phyloP scores from a whole-genome alignment of 176 grass and related monocot genomes.

The Eleusine coracana region DNA sequence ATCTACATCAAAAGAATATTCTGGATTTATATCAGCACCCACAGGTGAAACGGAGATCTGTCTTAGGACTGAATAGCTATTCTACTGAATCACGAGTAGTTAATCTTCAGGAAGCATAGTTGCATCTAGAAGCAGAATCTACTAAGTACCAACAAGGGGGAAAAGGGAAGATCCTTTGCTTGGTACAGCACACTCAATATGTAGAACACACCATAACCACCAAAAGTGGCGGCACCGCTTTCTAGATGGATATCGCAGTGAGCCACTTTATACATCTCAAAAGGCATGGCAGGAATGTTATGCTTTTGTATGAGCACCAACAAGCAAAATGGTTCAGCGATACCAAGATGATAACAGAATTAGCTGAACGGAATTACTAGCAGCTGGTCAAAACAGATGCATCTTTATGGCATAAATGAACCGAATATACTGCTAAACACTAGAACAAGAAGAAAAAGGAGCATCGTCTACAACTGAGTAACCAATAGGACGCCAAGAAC shows the following conservation, averaged over 20 bases:
- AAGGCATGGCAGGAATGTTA: constrained; percentile 39
- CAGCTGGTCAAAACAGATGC: not conserved
- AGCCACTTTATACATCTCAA: constrained; percentile 9
- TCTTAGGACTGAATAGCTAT: too few relatives aligned
- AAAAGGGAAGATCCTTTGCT: not conserved
- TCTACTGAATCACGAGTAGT: not conserved
- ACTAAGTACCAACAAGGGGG: not conserved
- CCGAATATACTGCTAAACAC: not conserved
- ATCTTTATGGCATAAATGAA: not conserved
- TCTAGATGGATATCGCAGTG: constrained; percentile 11
- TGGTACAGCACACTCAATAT: not conserved
- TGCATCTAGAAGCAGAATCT: not conserved
- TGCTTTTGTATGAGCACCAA: not conserved
- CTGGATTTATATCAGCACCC: too few relatives aligned
- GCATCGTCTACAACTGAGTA: not conserved
- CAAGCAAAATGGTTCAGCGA: constrained; percentile 11
- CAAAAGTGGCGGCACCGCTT: constrained; percentile 18
- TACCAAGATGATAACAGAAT: constrained; percentile 1
- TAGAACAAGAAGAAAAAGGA: not conserved
- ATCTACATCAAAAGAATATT: too few relatives aligned
- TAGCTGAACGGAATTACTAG: not conserved
- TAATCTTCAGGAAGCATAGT: not conserved
- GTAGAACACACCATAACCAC: constrained; percentile 8
- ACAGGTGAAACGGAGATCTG: too few relatives aligned
- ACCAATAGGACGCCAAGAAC: not conserved